Conservation (phyloP, 2,329 filamentous ascomycete species). For the Penicillium polonicum region DNA sequence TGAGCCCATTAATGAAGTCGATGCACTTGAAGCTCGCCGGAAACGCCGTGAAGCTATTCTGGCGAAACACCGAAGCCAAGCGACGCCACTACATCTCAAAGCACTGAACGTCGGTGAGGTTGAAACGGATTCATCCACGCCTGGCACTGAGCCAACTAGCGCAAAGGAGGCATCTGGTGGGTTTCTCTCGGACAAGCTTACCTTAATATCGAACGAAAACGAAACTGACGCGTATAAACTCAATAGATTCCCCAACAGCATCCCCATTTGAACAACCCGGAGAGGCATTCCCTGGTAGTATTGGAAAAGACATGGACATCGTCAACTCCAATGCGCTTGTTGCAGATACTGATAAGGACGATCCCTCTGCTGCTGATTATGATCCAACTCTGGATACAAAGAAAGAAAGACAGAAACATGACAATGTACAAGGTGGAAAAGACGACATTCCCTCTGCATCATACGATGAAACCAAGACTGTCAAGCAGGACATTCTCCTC, state of each 20-base stretch:
- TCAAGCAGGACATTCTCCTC: slow-evolving; percentile 53
- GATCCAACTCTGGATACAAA: slow-evolving; percentile 86
- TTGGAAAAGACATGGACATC: slow-evolving; percentile 66
- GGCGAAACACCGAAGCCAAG: slow-evolving; percentile 71
- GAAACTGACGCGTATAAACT: slow-evolving; percentile 8
- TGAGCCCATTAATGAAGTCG: slow-evolving; percentile 72
- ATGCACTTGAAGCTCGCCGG: slow-evolving; percentile 79
- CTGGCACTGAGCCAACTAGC: slow-evolving; percentile 47
- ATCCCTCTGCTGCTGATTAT: slow-evolving; percentile 89
- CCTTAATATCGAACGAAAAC: slow-evolving; percentile 8
- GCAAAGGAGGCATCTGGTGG: slow-evolving; percentile 42
- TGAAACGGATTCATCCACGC: slow-evolving; percentile 56
- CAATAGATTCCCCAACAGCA: slow-evolving; percentile 37
- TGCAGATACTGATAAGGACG: slow-evolving; percentile 59
- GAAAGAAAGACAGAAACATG: slow-evolving; percentile 73
- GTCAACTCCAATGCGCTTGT: slow-evolving; percentile 53
- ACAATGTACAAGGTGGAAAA: slow-evolving; percentile 58
- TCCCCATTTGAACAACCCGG: slow-evolving; percentile 49
- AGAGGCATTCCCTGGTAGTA: slow-evolving; percentile 58
- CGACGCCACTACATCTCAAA: slow-evolving; percentile 72
- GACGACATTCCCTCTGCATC: slow-evolving; percentile 54
- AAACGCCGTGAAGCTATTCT: slow-evolving; percentile 81
- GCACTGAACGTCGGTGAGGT: slow-evolving; percentile 62
- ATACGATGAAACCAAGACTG: slow-evolving; percentile 59
- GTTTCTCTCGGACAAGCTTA: slow-evolving; percentile 10